Evolutionary conservation across 2,329 filamentous ascomycete species (phyloP).

Genomic region (Trichoderma sp.): DNA sequence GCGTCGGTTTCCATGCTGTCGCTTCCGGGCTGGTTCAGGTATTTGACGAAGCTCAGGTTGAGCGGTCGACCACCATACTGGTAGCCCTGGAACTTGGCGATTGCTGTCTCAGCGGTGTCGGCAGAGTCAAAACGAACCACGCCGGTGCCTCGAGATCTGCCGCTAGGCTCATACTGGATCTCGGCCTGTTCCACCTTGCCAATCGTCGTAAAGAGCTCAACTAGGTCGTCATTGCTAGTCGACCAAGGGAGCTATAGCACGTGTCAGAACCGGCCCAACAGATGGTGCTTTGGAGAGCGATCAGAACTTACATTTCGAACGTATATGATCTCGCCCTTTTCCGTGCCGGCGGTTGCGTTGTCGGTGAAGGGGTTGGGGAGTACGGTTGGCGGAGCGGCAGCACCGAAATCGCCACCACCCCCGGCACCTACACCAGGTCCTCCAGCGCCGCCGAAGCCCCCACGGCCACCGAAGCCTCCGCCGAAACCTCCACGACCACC

Average conservation of each 20-base stretch:
- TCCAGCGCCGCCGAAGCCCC: conserved; percentile 45
- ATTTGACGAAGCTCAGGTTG: conserved; percentile 90
- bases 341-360: conserved; percentile 80
- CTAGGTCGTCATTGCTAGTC: conserved; percentile 94
- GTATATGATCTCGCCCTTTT: conserved; percentile 81
- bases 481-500: conserved; percentile 55
- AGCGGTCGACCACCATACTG: conserved; percentile 95
- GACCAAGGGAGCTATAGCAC: conserved; percentile 83
- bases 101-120: conserved; percentile 87
- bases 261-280: background rate
- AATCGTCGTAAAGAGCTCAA: conserved; percentile 96
- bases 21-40: conserved; percentile 65
- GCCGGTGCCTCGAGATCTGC: conserved; percentile 88
- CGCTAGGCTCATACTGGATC: conserved; percentile 97
- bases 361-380: conserved; percentile 92
- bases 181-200: conserved; percentile 98
- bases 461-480: conserved; percentile 45
- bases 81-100: conserved; percentile 96
- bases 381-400: conserved; percentile 44
- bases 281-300: background rate
- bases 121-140: conserved; percentile 89
- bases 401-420: conserved; percentile 50
- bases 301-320: conserved; percentile 82
- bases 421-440: conserved; percentile 46
- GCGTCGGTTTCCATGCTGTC: conserved; percentile 84